Percentiles rank a stretch among this genome's conserved stretches.
Evolutionary conservation across 2,329 filamentous ascomycete genomes (phyloP).

Genomic region (Clonostachys rhizophaga): DNA sequence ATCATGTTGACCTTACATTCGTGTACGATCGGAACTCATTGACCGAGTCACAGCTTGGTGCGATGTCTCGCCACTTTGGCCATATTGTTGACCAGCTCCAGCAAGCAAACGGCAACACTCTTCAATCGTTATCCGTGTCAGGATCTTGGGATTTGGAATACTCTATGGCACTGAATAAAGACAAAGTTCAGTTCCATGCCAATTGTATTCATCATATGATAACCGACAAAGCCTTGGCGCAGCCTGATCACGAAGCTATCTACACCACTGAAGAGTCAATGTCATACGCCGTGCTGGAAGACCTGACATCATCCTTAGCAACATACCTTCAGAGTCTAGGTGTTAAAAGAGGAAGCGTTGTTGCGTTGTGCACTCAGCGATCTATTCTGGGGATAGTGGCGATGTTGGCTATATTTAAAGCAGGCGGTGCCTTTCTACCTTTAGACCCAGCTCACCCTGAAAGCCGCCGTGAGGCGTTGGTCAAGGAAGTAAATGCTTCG

Average conservation of each 20-base stretch:
- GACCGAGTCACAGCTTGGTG: background rate
- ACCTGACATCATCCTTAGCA: background rate
- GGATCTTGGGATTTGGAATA: background rate
- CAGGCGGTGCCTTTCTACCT: conserved; percentile 8
- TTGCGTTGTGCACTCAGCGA: conserved; percentile 5
- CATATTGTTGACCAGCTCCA: conserved; percentile 1
- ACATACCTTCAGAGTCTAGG: background rate
- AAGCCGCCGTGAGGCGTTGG: background rate
- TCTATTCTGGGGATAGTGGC: conserved; percentile 1
- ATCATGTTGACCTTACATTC: background rate
- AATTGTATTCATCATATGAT: background rate
- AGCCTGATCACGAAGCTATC: background rate
- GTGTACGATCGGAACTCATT: background rate
- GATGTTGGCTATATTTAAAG: conserved; percentile 3
- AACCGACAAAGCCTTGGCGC: background rate
- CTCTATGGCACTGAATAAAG: background rate
- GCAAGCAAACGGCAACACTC: background rate
- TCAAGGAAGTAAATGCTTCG: background rate
- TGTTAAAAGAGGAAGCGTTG: background rate
- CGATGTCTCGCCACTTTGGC: conserved; percentile 1
- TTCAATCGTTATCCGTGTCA: background rate
- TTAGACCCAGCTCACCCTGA: conserved; percentile 37
- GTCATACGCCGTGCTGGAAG: conserved; percentile 1
- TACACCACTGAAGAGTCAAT: background rate
- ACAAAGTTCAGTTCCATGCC: background rate